Percentiles rank a stretch among this genome's conserved stretches.
Evolutionary conservation across 2,329 filamentous ascomycete species (phyloP).

Genomic region (Trichoderma semiorbis): DNA sequence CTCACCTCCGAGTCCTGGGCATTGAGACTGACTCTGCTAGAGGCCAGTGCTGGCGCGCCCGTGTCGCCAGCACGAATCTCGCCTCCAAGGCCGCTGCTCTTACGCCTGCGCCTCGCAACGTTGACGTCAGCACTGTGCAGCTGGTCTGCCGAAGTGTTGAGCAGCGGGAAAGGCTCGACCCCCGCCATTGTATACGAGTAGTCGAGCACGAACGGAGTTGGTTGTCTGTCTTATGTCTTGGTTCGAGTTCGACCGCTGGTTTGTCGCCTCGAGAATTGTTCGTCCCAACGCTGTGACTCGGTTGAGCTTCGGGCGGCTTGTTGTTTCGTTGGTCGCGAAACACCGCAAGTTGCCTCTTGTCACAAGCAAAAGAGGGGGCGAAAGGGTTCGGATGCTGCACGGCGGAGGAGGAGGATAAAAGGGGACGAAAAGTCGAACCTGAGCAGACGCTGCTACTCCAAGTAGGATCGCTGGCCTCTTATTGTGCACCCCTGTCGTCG

Average conservation of each 20-base stretch:
- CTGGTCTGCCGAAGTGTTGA: conserved; percentile 51
- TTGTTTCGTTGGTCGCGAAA: neutral
- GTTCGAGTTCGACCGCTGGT: neutral
- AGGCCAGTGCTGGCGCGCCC: conserved; percentile 52
- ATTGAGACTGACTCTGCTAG: conserved; percentile 47
- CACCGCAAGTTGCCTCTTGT: neutral
- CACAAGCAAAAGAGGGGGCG: neutral
- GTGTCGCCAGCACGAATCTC: conserved; percentile 55
- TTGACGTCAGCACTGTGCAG: conserved; percentile 40
- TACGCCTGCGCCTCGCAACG: conserved; percentile 47
- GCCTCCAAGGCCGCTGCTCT: conserved; percentile 53
- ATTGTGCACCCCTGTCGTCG: conserved; percentile 1
- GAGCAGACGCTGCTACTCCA: neutral
- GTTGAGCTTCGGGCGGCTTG: neutral
- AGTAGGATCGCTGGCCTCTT: conserved; percentile 12
- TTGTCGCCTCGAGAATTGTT: neutral
- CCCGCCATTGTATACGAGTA: conserved; percentile 37
- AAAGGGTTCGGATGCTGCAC: neutral
- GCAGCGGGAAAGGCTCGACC: conserved; percentile 54
- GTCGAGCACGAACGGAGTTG: neutral
- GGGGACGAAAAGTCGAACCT: neutral
- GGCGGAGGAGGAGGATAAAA: neutral
- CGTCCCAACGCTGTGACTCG: neutral
- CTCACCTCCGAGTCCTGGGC: conserved; percentile 23
- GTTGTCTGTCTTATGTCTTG: neutral